Percentiles rank a stretch among this genome's conserved stretches.
Conservation (phyloP, 768 basidiomycete species). For the Strobilomyces dryophilus region DNA sequence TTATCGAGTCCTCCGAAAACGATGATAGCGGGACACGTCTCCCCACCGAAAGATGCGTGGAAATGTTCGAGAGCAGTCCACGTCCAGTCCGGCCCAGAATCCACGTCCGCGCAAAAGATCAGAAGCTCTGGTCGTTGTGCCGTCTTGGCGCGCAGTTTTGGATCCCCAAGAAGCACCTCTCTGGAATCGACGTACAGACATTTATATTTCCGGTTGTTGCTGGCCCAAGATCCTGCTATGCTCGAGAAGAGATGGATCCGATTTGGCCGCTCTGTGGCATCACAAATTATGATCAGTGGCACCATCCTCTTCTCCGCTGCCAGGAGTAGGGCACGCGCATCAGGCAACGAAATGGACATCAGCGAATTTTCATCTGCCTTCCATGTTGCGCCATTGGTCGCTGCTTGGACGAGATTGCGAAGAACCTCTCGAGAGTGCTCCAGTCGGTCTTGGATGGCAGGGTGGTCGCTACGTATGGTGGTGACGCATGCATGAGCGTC, state of each 20-base stretch:
- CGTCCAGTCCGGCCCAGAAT: constrained; percentile 4
- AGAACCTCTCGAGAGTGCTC: constrained; percentile 19
- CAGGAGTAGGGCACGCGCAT: constrained; percentile 15
- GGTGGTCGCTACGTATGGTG: constrained; percentile 25
- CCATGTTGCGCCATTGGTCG: constrained; percentile 18
- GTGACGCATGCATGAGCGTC: constrained; percentile 40
- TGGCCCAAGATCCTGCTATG: neutral
- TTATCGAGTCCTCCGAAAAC: constrained; percentile 19
- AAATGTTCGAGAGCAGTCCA: constrained; percentile 18
- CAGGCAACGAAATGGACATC: constrained; percentile 18
- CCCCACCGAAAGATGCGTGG: constrained; percentile 14
- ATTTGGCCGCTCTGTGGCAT: constrained; percentile 8
- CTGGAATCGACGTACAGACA: constrained; percentile 9
- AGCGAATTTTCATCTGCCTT: constrained; percentile 15
- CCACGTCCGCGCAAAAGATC: constrained; percentile 17
- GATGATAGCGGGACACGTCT: constrained; percentile 19
- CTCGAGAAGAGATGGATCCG: constrained; percentile 3
- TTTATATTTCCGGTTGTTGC: constrained; percentile 10
- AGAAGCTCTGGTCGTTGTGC: constrained; percentile 18
- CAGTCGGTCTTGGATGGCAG: constrained; percentile 20
- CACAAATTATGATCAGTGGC: constrained; percentile 16
- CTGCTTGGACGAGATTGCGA: constrained; percentile 15
- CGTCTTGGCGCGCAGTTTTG: neutral
- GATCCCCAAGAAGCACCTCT: neutral
- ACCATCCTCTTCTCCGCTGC: constrained; percentile 8